phyloP scores from a whole-genome alignment of 352 stramenopile species.

The Pythium utonaiense region DNA sequence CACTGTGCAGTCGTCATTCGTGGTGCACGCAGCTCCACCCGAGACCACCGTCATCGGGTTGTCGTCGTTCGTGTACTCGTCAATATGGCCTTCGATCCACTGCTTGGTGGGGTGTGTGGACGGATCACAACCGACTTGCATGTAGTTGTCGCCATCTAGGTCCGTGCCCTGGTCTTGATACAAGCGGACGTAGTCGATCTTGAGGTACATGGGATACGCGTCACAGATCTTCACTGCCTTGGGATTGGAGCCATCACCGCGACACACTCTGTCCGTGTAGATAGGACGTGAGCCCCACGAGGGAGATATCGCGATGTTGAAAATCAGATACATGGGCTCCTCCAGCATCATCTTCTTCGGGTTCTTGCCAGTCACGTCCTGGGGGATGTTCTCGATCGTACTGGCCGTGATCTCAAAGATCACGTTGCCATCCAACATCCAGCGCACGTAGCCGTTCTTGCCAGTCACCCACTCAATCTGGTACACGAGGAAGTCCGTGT shows the following conservation, averaged over 20 bases:
- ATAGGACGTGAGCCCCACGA: constrained; percentile 76
- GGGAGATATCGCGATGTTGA: constrained; percentile 91
- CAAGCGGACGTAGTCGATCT: too few relatives aligned
- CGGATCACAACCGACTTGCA: too few relatives aligned
- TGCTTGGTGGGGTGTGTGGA: too few relatives aligned
- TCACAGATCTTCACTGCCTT: constrained; percentile 41
- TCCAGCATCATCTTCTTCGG: constrained; percentile 68
- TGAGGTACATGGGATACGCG: too few relatives aligned
- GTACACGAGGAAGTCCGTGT: constrained; percentile 58
- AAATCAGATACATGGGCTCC: constrained; percentile 92
- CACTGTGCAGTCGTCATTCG: too few relatives aligned
- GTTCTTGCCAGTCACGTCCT: constrained; percentile 41
- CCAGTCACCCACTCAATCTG: constrained; percentile 76
- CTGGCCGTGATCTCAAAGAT: constrained; percentile 64
- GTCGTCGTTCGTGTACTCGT: too few relatives aligned
- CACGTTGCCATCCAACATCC: constrained; percentile 53
- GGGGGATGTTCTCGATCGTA: constrained; percentile 46
- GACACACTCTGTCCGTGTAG: constrained; percentile 43
- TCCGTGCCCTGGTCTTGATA: too few relatives aligned
- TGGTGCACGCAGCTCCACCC: too few relatives aligned
- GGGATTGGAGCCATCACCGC: constrained; percentile 32
- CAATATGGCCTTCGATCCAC: too few relatives aligned
- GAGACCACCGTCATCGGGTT: too few relatives aligned
- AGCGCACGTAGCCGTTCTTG: constrained; percentile 56
- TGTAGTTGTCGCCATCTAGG: too few relatives aligned